Evolutionary conservation across 2,329 filamentous ascomycete species (phyloP).

Genomic region (Penicillium crustosum): DNA sequence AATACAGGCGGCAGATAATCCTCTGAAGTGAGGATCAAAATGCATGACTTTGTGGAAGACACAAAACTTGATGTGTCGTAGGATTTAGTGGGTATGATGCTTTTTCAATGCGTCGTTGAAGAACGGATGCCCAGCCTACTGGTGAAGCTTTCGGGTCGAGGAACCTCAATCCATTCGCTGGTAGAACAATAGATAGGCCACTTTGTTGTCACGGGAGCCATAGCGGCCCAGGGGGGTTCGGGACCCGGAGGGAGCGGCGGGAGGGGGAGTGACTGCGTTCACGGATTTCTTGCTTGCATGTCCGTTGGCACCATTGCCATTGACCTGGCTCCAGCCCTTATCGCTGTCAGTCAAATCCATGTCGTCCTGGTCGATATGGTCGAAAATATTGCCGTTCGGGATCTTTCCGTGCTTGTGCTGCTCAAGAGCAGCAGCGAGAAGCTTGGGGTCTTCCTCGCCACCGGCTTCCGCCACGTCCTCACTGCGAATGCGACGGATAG

Average conservation of each 20-base stretch:
- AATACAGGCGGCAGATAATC: conserved; percentile 4
- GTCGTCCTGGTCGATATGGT: conserved; percentile 63
- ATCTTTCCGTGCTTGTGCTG: conserved; percentile 58
- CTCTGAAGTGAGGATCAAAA: conserved; percentile 7
- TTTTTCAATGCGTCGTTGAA: conserved; percentile 2
- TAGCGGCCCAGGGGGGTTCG: conserved; percentile 58
- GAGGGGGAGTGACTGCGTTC: conserved; percentile 60
- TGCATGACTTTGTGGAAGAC: conserved; percentile 9
- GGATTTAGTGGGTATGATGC: conserved; percentile 14
- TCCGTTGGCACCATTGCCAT: conserved; percentile 51
- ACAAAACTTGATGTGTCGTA: conserved; percentile 2
- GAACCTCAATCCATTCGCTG: conserved; percentile 61
- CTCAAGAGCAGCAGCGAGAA: conserved; percentile 65
- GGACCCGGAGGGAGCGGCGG: conserved; percentile 56
- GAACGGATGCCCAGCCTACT: neutral
- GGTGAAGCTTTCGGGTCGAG: neutral
- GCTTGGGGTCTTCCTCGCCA: conserved; percentile 73
- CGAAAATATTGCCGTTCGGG: conserved; percentile 70
- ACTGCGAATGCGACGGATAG: conserved; percentile 77
- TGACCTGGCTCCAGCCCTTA: conserved; percentile 79
- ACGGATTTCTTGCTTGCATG: conserved; percentile 69
- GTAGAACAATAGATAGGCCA: conserved; percentile 96
- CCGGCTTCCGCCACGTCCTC: conserved; percentile 88
- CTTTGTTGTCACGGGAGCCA: conserved; percentile 84
- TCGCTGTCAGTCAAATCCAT: conserved; percentile 65